Evolutionary conservation across 176 grass and related monocot species (phyloP).

Genomic region (Eleusine coracana): DNA sequence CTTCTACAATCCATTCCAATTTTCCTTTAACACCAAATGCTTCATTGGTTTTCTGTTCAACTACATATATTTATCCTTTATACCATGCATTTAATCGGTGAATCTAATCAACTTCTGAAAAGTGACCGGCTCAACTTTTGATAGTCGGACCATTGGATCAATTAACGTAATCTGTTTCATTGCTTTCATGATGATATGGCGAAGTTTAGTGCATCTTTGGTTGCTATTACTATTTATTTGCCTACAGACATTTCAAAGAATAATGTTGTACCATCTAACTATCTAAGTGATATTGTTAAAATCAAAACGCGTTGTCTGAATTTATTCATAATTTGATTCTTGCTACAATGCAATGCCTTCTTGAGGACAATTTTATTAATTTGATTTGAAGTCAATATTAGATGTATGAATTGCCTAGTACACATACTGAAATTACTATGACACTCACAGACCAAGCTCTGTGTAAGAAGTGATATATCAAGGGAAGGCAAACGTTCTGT

Average conservation of each 20-base stretch:
- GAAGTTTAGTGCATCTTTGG: conserved; percentile 14
- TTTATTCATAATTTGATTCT: not conserved
- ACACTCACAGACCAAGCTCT: not conserved
- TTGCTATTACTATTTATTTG: conserved; percentile 2
- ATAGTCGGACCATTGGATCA: not conserved
- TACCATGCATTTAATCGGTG: conserved; percentile 24
- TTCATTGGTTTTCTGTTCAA: conserved; percentile 13
- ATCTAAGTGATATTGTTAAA: not conserved
- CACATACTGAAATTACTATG: not conserved
- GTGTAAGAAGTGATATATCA: conserved; percentile 11
- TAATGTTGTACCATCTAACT: not conserved
- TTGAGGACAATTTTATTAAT: not conserved
- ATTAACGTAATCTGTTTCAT: not conserved
- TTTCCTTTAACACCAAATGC: not conserved
- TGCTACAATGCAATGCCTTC: not conserved
- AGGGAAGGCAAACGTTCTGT: not conserved
- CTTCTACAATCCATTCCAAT: not conserved
- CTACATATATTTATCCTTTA: not conserved
- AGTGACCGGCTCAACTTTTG: not conserved
- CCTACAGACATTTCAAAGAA: not conserved
- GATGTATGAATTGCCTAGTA: conserved; percentile 14
- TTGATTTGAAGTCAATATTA: not conserved
- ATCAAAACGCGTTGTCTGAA: conserved; percentile 3
- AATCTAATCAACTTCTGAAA: conserved; percentile 7
- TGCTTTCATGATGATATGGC: not conserved